Evolutionary conservation across 352 stramenopile species (phyloP), one percentile per base, ranked within the genome.

Genomic region (Blastocystis sp.): DNA sequence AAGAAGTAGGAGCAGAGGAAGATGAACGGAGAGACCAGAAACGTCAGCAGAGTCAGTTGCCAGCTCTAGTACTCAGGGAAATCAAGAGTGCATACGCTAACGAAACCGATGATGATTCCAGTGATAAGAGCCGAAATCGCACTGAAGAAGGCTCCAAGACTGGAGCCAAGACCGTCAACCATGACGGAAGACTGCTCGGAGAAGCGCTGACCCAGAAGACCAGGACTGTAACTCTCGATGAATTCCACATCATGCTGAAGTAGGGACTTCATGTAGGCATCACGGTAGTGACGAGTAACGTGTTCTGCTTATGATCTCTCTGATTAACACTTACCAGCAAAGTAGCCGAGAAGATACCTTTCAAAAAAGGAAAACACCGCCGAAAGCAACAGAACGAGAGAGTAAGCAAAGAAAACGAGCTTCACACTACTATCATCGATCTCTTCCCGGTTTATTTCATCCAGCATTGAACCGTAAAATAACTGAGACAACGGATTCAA

Each of bases 161-260:
- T 31, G 16, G 78, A 59, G 39, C 78, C 78, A 33, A 88, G 45
- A 26, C 78, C 78, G 24, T 88, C 59, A 33, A 74, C 39, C 4
- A 88, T 88, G 21, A 50, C 26, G 24, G 78, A 74, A 80, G 62
- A 78, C 26, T 88, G 45, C 6, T 88, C 78, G 29, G 78, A 55
- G 26, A 88, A 50, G 39, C 45, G 26, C 26, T 88, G 62, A 51
- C 78, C 78, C 26, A 88, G 37, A 39, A 31, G 16, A 13, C 65
- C 65, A 78, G 78, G 78, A 76, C 45, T 88, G 12, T 62, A n/a
- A 37, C 31, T 59, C 50, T 88, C 78, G 55, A 88, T 77, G 26
- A 50, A 88, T 6, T 74, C 78, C 19, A 88, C 78, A 76, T 88
- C 78, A 35, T 88, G 78, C 62, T 88, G 62, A 1, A 88, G 39